Base-by-base conservation (phyloP, 257 asterid genomes). In the Cruciata laevipes region DNA sequence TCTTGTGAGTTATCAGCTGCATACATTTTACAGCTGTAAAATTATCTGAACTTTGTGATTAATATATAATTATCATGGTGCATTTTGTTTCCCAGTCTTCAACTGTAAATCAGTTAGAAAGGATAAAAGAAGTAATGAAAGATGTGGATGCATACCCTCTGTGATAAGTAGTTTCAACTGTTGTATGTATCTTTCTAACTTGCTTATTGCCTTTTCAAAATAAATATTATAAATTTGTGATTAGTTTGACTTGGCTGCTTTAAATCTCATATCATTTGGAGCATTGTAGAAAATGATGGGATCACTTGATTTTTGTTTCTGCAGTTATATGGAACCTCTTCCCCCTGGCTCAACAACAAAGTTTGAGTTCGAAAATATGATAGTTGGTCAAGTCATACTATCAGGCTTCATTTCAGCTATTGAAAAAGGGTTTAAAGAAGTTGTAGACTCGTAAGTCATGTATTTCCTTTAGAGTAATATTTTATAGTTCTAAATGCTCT, bases 361-460 rank as follows among this genome's bases (percentile, higher is more conserved):
- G 82, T 84, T 90, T 51, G 99, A 90, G 73, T 94, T 94, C 21
- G 97, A 90, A 47, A 94, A 88, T 82, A 76, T 75, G 84, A 89
- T 94, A 62, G 84, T 94, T 37, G 99, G 99, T 71, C 96, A 87
- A 80, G 87, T 90, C 69, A 74, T 94, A 77, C 97, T 97, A 27
- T 86, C 97, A 73, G 85, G 80, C 72, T 94, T 85, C 74, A 88
- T 94, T 67, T 96, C 99, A 33, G 95, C 99, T 66, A 94, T 94
- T 69, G 99, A 94, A 74, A 94, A 90, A 79, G 99, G 99, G 57
- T 90, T 94, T 75, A 88, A 77, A 80, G 99, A 94, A 83, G 99
- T 97, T 71, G 97, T 93, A 64, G 90, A 94, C 85, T 94, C 99
- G 99, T 94, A 80, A 67, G 96, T 80, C 27, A 67, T 76, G 53